phyloP scores from a whole-genome alignment of 306 rosid genomes.

The Carpinus fangiana region DNA sequence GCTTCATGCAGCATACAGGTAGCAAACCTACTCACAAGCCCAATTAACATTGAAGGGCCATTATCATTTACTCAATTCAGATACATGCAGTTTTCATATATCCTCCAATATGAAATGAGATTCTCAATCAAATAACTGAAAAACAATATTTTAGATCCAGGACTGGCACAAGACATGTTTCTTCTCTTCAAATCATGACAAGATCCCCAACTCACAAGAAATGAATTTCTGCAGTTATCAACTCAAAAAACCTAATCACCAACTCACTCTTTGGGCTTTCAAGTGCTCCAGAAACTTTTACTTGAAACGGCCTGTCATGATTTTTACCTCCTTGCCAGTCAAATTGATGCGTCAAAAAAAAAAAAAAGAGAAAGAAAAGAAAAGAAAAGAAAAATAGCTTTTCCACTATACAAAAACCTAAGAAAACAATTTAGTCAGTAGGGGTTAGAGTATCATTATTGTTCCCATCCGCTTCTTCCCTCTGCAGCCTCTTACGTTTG shows the following conservation, averaged over 20 bases:
- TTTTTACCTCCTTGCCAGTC: conserved; percentile 7
- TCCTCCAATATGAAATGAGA: no score
- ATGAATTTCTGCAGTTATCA: neutral
- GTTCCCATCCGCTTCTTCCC: conserved; percentile 45
- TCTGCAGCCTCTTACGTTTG: conserved; percentile 48
- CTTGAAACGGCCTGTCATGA: neutral
- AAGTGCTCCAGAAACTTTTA: neutral
- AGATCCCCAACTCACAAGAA: neutral
- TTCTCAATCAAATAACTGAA: neutral
- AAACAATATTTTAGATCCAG: neutral
- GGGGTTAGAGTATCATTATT: conserved; percentile 31
- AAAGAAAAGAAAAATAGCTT: neutral
- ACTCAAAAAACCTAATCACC: neutral
- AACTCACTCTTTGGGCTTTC: neutral
- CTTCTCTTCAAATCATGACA: neutral
- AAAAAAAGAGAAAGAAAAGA: neutral
- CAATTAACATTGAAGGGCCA: no score
- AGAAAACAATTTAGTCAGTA: conserved; percentile 31
- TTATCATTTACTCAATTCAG: no score
- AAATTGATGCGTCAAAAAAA: neutral
- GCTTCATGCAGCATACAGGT: no score
- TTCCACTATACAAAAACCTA: conserved; percentile 41
- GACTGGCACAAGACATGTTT: neutral
- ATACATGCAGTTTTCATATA: no score
- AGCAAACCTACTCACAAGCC: no score